Evolutionary conservation across 2,329 filamentous ascomycete species (phyloP), one percentile per base, ranked within the genome.

Genomic region (Aspergillus sergii): DNA sequence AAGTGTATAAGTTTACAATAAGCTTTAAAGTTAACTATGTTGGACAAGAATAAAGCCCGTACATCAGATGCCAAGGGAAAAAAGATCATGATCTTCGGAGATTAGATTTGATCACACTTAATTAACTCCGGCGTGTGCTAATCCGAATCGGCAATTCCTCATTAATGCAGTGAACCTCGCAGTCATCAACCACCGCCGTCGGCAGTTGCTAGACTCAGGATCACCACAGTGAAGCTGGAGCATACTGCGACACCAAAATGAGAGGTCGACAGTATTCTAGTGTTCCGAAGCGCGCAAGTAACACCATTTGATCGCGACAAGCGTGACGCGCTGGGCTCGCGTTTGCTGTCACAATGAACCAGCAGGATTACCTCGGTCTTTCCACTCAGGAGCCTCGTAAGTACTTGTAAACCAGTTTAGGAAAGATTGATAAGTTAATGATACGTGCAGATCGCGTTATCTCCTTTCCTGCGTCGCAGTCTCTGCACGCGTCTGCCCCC

Each of bases 381-480:
- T 70, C 73, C 53, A 73, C 66, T 59, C 72, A 70, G 34, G 71
- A 74, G 28, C 64, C 70, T 57, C 66, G 77, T 78, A 68, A 67
- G 73, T 69, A 6, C 14, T 21, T 9, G 21, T 21, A 11, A 41
- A 16, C 3, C 12, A 5, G 19, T 55, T 28, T 23, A 12, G 14
- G 34, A 5, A 6, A 41, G 21, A 32, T 32, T 8, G 10, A 50
- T 28, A 8, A 28, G 4, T 61, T 62, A 61, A 57, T 66, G n/a
- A 63, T 26, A 9, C 16, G 36, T 10, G 9, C 60, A 77, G 76
- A 63, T 26, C 73, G 74, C 8, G 68, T 75, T 56, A 65, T 72
- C 48, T 79, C 73, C 12, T 75, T 76, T 45, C 72, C 76, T 10
- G 76, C 76, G 34, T 78, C 76, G 12, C 76, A 78, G 65, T 76